A percentile compares a stretch with the other conserved stretches of the same genome.
phyloP scores from a whole-genome alignment of 768 basidiomycete genomes.

The Tephrocybe rancida region DNA sequence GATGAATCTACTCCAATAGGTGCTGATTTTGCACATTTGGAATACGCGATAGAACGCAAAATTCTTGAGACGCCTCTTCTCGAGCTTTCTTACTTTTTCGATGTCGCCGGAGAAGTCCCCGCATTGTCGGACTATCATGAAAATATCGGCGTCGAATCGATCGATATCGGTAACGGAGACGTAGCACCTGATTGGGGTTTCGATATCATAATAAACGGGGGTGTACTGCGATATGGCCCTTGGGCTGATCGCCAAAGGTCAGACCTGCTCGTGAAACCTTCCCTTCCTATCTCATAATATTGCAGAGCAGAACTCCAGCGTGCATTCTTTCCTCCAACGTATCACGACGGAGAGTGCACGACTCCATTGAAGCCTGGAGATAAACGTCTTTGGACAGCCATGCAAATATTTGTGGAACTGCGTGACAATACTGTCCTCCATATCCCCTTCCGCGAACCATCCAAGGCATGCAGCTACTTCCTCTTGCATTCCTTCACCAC shows the following conservation, averaged over 20 bases:
- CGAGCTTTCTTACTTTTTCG: conserved; percentile 86
- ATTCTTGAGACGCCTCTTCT: conserved; percentile 77
- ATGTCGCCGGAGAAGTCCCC: conserved; percentile 81
- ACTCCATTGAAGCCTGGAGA: conserved; percentile 73
- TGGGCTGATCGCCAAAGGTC: conserved; percentile 96
- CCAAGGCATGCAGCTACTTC: conserved; percentile 57
- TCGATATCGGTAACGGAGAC: conserved; percentile 87
- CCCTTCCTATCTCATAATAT: conserved; percentile 2
- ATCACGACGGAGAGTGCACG: conserved; percentile 61
- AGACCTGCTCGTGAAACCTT: not conserved
- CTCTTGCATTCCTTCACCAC: not conserved
- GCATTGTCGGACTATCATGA: conserved; percentile 27
- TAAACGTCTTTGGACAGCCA: conserved; percentile 76
- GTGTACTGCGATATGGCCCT: conserved; percentile 83
- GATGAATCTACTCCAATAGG: conserved; percentile 61
- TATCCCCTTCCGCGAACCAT: conserved; percentile 90
- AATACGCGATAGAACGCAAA: conserved; percentile 89
- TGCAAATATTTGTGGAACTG: conserved; percentile 83
- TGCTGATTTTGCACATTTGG: conserved; percentile 56
- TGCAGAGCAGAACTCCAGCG: conserved; percentile 73
- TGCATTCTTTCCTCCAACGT: conserved; percentile 82
- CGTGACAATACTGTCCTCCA: conserved; percentile 75
- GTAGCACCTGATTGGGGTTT: conserved; percentile 92
- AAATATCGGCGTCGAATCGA: conserved; percentile 39
- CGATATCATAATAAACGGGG: conserved; percentile 79